These are phyloP conservation scores for Boletus sp. DNA, from an alignment of 768 basidiomycete genomes.

Conservation along the genomic window DNA sequence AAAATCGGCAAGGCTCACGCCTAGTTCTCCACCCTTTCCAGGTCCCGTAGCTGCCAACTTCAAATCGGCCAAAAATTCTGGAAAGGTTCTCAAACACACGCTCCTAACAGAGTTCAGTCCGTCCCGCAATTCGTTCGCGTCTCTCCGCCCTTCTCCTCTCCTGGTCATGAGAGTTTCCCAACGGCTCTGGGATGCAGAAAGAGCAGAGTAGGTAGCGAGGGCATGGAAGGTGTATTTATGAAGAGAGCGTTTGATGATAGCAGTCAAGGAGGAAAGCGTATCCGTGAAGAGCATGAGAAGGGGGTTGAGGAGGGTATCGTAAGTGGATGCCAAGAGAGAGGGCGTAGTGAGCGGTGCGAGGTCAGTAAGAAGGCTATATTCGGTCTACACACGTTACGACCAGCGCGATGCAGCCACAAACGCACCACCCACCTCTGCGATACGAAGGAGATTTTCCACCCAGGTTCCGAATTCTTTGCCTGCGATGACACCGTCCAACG, in stretches of 20 bases:
- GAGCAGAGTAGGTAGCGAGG: conserved; percentile 60
- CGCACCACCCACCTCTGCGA: conserved; percentile 54
- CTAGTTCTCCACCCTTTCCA: conserved; percentile 55
- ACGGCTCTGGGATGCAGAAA: conserved; percentile 52
- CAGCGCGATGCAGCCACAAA: neutral
- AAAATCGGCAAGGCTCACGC: conserved; percentile 63
- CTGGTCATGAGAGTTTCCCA: conserved; percentile 66
- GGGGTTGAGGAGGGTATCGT: conserved; percentile 57
- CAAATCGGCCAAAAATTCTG: conserved; percentile 77
- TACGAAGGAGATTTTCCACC: conserved; percentile 60
- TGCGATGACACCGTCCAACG: conserved; percentile 57
- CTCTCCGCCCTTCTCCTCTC: conserved; percentile 44
- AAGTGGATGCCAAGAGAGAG: conserved; percentile 54
- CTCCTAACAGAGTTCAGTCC: conserved; percentile 60
- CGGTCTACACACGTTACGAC: conserved; percentile 42
- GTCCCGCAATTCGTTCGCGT: conserved; percentile 69
- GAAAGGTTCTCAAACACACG: conserved; percentile 77
- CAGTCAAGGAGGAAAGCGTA: conserved; percentile 59
- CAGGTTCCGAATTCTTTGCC: conserved; percentile 72
- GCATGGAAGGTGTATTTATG: conserved; percentile 80
- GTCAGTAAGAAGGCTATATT: conserved; percentile 61
- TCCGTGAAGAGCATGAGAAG: conserved; percentile 62
- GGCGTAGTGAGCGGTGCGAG: conserved; percentile 58
- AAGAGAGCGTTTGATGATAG: conserved; percentile 71
- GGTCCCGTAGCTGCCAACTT: conserved; percentile 53